Percentiles rank a stretch among this genome's conserved stretches.
phyloP scores from a whole-genome alignment of 306 rosid species.

The Lathyrus oleraceus region DNA sequence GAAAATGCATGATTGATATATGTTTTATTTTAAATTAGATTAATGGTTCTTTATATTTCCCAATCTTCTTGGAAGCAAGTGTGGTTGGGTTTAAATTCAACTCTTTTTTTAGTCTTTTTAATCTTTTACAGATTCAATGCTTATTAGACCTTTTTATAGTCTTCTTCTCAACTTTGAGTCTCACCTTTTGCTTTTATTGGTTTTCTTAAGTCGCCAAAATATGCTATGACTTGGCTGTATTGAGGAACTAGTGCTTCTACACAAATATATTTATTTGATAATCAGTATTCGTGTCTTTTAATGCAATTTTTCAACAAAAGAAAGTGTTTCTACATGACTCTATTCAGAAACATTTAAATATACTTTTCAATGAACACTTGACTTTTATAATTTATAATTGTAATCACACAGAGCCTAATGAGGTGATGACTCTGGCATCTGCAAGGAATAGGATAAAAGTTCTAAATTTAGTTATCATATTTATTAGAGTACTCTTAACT shows the following conservation, averaged over 20 bases:
- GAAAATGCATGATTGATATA: background rate
- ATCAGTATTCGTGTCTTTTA: too few species aligned
- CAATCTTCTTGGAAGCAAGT: too few species aligned
- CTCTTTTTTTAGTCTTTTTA: background rate
- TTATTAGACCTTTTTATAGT: background rate
- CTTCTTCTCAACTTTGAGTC: slow-evolving; percentile 32
- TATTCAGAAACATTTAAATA: too few species aligned
- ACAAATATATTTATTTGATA: too few species aligned
- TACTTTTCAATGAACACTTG: too few species aligned
- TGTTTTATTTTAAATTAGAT: too few species aligned
- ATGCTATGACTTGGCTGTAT: background rate
- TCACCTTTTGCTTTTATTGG: slow-evolving; percentile 46
- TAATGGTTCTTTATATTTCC: too few species aligned
- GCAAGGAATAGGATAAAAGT: background rate
- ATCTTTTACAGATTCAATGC: background rate
- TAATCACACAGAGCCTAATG: background rate
- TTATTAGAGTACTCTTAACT: slow-evolving; percentile 1
- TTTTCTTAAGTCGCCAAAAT: slow-evolving; percentile 9
- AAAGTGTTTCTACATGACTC: too few species aligned
- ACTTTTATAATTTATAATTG: too few species aligned
- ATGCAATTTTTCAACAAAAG: too few species aligned
- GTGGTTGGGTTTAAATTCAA: background rate
- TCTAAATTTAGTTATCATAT: slow-evolving; percentile 9
- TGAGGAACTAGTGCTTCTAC: background rate
- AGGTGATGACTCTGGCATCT: slow-evolving; percentile 25